A percentile compares a stretch with the other conserved stretches of the same genome.
phyloP scores from a whole-genome alignment of 225 moss, liverwort and hornwort genomes.

The Pleurozium schreberi region DNA sequence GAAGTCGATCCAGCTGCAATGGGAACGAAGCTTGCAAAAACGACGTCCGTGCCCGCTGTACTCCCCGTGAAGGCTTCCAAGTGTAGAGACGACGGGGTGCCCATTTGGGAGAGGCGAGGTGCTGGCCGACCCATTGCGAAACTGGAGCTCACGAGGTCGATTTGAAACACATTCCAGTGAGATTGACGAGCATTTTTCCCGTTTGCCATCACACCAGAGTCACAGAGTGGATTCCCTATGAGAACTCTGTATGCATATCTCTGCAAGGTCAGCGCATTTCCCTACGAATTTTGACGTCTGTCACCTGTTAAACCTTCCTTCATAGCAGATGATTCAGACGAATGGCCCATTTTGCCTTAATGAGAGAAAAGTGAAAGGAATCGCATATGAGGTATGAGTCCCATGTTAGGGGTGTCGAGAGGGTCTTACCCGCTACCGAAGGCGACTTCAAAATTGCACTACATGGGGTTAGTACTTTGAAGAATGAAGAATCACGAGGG shows the following conservation, averaged over 20 bases:
- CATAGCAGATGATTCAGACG: not conserved
- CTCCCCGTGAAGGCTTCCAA: not conserved
- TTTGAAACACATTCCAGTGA: not conserved
- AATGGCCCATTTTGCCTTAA: not conserved
- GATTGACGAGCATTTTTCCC: not conserved
- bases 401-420: not conserved
- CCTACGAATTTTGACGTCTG: not conserved
- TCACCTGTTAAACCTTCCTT: not conserved
- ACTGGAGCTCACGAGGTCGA: constrained; percentile 29
- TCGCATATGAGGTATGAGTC: too few species aligned
- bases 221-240: not conserved
- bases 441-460: not conserved
- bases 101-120: constrained; percentile 31
- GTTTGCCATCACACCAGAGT: not conserved
- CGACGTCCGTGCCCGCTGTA: constrained; percentile 5
- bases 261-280: not conserved
- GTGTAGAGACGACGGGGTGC: not conserved
- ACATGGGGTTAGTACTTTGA: not conserved
- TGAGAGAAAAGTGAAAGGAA: not conserved
- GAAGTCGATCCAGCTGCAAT: not conserved
- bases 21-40: not conserved
- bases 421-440: not conserved
- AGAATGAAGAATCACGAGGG: not conserved
- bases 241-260: not conserved
- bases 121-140: constrained; percentile 18